Conservation (phyloP, 208 protist species). For the Acanthamoeba healyi region DNA sequence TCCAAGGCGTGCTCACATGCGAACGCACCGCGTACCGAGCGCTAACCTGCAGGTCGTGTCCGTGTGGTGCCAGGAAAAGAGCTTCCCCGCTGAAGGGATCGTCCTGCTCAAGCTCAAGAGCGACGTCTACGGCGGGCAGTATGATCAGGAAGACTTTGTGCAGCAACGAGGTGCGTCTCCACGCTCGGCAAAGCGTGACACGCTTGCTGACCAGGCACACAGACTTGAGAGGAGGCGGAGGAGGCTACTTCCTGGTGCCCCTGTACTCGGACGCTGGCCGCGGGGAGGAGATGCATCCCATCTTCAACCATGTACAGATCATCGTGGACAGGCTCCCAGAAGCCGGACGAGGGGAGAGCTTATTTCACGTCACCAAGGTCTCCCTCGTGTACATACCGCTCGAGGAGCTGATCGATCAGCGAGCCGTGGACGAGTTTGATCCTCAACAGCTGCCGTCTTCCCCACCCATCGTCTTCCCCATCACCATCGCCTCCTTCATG, state of each 20-base stretch:
- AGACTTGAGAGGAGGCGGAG: neutral
- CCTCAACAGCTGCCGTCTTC: neutral
- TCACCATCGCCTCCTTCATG: slow-evolving; percentile 38
- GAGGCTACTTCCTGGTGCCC: slow-evolving; percentile 46
- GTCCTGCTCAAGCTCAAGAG: slow-evolving; percentile 34
- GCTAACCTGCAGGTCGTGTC: no score
- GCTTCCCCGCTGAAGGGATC: slow-evolving; percentile 3
- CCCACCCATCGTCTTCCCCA: slow-evolving; percentile 24
- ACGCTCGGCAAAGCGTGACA: neutral
- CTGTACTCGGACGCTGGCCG: neutral
- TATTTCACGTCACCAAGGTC: neutral
- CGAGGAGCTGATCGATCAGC: neutral
- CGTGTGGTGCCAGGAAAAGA: slow-evolving; percentile 7
- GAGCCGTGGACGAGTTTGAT: neutral
- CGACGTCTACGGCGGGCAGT: slow-evolving; percentile 23
- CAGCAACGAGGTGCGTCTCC: neutral
- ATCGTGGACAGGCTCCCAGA: neutral
- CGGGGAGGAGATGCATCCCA: slow-evolving; percentile 6
- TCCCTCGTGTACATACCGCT: neutral
- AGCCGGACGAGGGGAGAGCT: neutral
- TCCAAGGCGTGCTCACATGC: no score
- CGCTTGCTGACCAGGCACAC: no score
- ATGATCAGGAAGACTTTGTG: slow-evolving; percentile 7
- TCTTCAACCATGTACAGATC: slow-evolving; percentile 57
- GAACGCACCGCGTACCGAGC: no score